phyloP scores from a whole-genome alignment of 805 yeast species.

The Jamesozyma piceae region DNA sequence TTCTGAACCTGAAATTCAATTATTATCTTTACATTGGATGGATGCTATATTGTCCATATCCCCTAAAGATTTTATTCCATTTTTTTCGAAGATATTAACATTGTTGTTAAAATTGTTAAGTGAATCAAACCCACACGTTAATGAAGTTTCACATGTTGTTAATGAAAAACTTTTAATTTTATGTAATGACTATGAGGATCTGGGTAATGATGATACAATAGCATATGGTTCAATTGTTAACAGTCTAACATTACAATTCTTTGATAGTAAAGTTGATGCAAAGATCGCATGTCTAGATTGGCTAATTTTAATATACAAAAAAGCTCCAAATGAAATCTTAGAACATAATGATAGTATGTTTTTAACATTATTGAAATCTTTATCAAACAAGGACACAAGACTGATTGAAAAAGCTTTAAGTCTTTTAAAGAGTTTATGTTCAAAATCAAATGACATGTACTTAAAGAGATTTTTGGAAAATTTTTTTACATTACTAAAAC shows the following conservation, averaged over 20 bases:
- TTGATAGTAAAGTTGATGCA: slow-evolving; percentile 70
- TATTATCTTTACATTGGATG: slow-evolving; percentile 76
- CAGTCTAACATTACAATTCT: slow-evolving; percentile 61
- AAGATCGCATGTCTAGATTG: slow-evolving; percentile 81
- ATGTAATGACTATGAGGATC: slow-evolving; percentile 24
- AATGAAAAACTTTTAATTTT: slow-evolving; percentile 48
- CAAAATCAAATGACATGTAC: slow-evolving; percentile 51
- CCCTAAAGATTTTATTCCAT: slow-evolving; percentile 64
- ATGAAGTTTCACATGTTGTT: slow-evolving; percentile 46
- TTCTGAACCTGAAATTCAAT: slow-evolving; percentile 65
- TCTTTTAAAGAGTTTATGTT: slow-evolving; percentile 24
- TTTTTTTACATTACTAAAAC: slow-evolving; percentile 57
- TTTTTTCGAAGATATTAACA: slow-evolving; percentile 65
- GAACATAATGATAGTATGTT: slow-evolving; percentile 56
- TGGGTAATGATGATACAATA: slow-evolving; percentile 19
- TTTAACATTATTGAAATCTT: slow-evolving; percentile 66
- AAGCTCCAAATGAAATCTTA: slow-evolving; percentile 49
- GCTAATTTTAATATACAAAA: slow-evolving; percentile 72
- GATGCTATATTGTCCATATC: slow-evolving; percentile 58
- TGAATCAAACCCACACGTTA: slow-evolving; percentile 40
- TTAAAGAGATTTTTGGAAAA: slow-evolving; percentile 68
- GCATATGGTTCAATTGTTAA: slow-evolving; percentile 50
- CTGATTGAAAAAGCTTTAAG: slow-evolving; percentile 25
- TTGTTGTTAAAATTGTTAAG: slow-evolving; percentile 57
- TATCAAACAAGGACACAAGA: slow-evolving; percentile 40